phyloP scores from a whole-genome alignment of 441 rosid genomes.

The Melastoma candidum region DNA sequence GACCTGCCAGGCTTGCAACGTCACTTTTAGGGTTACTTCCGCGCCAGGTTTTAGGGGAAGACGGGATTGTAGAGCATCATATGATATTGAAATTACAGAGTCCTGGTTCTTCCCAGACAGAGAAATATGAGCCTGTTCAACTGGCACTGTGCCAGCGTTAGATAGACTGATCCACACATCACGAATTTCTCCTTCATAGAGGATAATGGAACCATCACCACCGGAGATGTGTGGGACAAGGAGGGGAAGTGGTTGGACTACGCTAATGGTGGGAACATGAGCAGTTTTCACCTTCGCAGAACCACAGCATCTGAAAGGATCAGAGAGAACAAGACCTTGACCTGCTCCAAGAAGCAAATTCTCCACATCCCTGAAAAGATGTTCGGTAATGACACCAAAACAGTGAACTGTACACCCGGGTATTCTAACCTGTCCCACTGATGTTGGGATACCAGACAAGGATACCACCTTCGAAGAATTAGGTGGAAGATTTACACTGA shows the following conservation, averaged over 20 bases:
- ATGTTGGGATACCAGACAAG: slow-evolving; percentile 88
- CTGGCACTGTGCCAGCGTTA: slow-evolving; percentile 90
- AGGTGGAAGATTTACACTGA: slow-evolving; percentile 76
- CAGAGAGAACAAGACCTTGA: slow-evolving; percentile 96
- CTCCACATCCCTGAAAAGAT: slow-evolving; percentile 86
- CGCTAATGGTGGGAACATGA: slow-evolving; percentile 74
- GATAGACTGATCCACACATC: slow-evolving; percentile 78
- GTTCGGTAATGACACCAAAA: slow-evolving; percentile 95
- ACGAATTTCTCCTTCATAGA: slow-evolving; percentile 94
- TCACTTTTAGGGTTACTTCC: slow-evolving; percentile 76
- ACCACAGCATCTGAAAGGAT: slow-evolving; percentile 92
- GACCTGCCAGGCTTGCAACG: slow-evolving; percentile 91
- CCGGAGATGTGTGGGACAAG: slow-evolving; percentile 74
- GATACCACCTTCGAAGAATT: slow-evolving; percentile 95
- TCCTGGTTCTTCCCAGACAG: slow-evolving; percentile 94
- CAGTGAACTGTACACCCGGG: slow-evolving; percentile 92
- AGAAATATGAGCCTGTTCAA: slow-evolving; percentile 88
- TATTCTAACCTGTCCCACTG: slow-evolving; percentile 63
- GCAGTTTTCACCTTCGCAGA: slow-evolving; percentile 73
- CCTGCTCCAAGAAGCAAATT: slow-evolving; percentile 95
- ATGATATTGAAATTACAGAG: slow-evolving; percentile 64
- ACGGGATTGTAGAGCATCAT: slow-evolving; percentile 55
- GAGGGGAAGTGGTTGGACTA: slow-evolving; percentile 67
- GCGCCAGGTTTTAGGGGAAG: slow-evolving; percentile 96
- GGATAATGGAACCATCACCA: slow-evolving; percentile 83